A percentile compares a stretch with the other conserved stretches of the same genome.
These are phyloP conservation scores for Aspergillus spinulosporus DNA, from an alignment of 2,329 filamentous ascomycete genomes.

Conservation along the genomic window DNA sequence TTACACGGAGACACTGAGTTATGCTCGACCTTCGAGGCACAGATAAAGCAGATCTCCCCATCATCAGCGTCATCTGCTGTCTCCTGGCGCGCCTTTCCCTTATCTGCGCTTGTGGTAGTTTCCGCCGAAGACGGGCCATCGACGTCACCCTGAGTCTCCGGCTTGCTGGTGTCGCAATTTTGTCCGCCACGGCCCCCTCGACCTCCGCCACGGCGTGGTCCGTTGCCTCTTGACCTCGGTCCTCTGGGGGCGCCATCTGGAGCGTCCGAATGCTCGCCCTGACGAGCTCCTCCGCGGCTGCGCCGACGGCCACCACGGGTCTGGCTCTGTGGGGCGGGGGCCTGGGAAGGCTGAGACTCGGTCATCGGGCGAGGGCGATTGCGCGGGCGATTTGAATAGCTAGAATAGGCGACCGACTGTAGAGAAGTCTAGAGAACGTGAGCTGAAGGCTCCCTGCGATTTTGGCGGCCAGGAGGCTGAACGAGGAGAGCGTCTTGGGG, in stretches of 20 bases:
- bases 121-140: conserved; percentile 44
- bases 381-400: not conserved
- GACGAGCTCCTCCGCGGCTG: conserved; percentile 40
- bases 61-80: conserved; percentile 57
- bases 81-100: conserved; percentile 27
- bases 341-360: conserved; percentile 29
- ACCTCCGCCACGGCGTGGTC: conserved; percentile 30
- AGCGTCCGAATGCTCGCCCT: conserved; percentile 30
- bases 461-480: conserved; percentile 4
- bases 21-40: conserved; percentile 85
- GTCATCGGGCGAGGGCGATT: conserved; percentile 28
- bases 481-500: conserved; percentile 13
- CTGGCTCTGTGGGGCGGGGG: conserved; percentile 37
- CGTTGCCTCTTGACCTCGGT: conserved; percentile 34
- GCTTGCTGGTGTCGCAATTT: conserved; percentile 23
- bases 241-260: conserved; percentile 37
- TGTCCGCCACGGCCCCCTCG: conserved; percentile 35
- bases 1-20: conserved; percentile 91
- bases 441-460: conserved; percentile 14
- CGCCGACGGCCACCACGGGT: conserved; percentile 46
- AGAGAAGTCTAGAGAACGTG: conserved; percentile 8
- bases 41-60: conserved; percentile 93
- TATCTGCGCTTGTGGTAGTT: conserved; percentile 40
- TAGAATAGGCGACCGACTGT: not conserved
- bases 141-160: conserved; percentile 10